phyloP scores from a whole-genome alignment of 2,329 filamentous ascomycete species.

The Fusarium metavorans region DNA sequence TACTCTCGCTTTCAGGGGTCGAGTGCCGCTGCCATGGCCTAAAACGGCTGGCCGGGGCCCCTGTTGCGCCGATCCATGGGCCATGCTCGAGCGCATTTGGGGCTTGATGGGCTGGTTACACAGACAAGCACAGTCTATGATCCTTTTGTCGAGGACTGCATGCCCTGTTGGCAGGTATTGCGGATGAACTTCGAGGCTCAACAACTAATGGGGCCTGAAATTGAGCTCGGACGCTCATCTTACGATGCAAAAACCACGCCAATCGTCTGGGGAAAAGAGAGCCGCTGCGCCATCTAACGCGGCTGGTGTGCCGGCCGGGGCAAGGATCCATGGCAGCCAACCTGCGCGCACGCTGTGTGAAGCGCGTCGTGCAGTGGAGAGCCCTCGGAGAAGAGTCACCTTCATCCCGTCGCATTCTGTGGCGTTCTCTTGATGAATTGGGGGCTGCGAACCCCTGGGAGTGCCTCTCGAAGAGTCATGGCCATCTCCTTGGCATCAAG shows the following conservation, averaged over 20 bases:
- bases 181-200: not conserved
- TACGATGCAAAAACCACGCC: not conserved
- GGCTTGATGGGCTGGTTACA: not conserved
- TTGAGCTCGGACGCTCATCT: not conserved
- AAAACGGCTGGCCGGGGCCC: not conserved
- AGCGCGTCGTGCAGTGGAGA: not conserved
- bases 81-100: not conserved
- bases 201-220: not conserved
- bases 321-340: not conserved
- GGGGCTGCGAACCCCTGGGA: not conserved
- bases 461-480: not conserved
- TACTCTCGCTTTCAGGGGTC: not conserved
- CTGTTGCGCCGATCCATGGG: not conserved
- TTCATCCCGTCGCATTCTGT: not conserved
- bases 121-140: not conserved
- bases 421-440: not conserved
- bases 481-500: not conserved
- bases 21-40: not conserved
- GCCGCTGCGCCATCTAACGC: not conserved
- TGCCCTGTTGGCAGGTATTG: not conserved
- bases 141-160: not conserved
- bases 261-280: not conserved
- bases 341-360: not conserved
- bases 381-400: not conserved
- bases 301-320: not conserved